A percentile compares a stretch with the other conserved stretches of the same genome.
Evolutionary conservation across 129 eudicot species (phyloP).

Genomic region (Centella asiatica): DNA sequence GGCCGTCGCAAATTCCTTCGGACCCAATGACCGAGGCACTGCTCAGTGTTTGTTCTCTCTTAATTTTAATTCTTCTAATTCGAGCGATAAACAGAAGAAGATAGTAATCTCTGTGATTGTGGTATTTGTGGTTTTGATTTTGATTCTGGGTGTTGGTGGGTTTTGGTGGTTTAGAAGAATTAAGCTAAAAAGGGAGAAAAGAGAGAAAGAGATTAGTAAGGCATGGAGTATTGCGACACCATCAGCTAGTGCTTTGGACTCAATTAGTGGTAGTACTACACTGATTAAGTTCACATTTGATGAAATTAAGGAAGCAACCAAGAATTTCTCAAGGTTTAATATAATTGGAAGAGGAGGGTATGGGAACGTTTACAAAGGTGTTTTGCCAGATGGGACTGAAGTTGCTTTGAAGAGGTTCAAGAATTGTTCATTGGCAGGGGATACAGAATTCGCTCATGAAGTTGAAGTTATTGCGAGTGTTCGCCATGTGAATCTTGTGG

Average conservation of each 20-base stretch:
- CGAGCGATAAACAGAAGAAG: slow-evolving; percentile 15
- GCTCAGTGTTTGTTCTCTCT: slow-evolving; percentile 56
- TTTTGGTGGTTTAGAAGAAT: slow-evolving; percentile 27
- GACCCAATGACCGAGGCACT: slow-evolving; percentile 72
- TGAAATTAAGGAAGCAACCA: slow-evolving; percentile 60
- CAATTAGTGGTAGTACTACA: slow-evolving; percentile 50
- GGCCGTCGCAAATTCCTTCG: slow-evolving; percentile 47
- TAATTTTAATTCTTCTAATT: slow-evolving; percentile 12
- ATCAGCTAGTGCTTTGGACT: slow-evolving; percentile 39
- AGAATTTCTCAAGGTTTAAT: slow-evolving; percentile 44
- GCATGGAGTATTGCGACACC: slow-evolving; percentile 16
- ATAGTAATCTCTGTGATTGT: slow-evolving; percentile 26
- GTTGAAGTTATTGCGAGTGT: slow-evolving; percentile 87
- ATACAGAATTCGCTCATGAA: slow-evolving; percentile 64
- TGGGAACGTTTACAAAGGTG: slow-evolving; percentile 86
- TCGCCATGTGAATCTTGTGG: slow-evolving; percentile 77
- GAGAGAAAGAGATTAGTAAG: neutral
- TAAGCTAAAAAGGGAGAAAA: slow-evolving; percentile 15
- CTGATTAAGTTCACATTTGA: slow-evolving; percentile 45
- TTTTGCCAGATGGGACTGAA: slow-evolving; percentile 55
- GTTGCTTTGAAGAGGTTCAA: slow-evolving; percentile 89
- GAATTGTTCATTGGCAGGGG: slow-evolving; percentile 77
- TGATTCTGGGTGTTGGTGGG: slow-evolving; percentile 19
- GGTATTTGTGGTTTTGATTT: slow-evolving; percentile 12
- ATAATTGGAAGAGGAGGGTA: slow-evolving; percentile 91